Evolutionary conservation across 176 grass and related monocot genomes (phyloP), one percentile per base, ranked within the genome.

Genomic region (Echinochloa phyllopogon): DNA sequence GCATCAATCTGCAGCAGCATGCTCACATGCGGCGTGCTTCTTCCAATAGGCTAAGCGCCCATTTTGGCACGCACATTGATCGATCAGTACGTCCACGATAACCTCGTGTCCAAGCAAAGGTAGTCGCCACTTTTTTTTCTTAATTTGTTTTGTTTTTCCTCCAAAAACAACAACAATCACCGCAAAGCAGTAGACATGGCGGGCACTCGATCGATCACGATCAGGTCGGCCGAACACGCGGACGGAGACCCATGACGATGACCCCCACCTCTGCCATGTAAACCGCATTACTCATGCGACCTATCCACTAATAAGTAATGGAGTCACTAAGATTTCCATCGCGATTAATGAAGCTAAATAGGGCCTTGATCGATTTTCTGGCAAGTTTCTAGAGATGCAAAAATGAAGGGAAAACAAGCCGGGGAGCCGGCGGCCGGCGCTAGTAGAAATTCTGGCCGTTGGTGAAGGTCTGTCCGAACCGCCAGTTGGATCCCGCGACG

Each of bases 391-490:
- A 44, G 42, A 44, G 77, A 77, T 13, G 47, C 68, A 82, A 42
- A 81, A 78, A 38, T 74, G 81, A 62, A 85, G 37, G 9, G 65
- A 25, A 87, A 76, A 41, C 11, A n/a, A n/a, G 60, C 33, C 51
- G n/a, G 41, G 41, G 24, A 52, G 24, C 69, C 57, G 66, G 62
- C 84, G 38, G 83, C 21, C 50, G 29, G 29, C 29, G 83, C 78
- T 93, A 93, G 51, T 86, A 74, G 86, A 91, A 96, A 38, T 93
- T 87, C 12, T 5, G 12, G 64, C 37, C 64, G 81, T 79, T 86
- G 81, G 88, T 92, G 73, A 92, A 97, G 17, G 92, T 97, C 83
- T 94, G 95, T 0, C 95, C 90, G 71, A 91, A 91, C 16, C 6
- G 6, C 95, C 95, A 97, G 72, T 49, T 47, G 44, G 29, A 1